Conservation (phyloP, 2,329 filamentous ascomycete species). For the Diaporthe australafricana region DNA sequence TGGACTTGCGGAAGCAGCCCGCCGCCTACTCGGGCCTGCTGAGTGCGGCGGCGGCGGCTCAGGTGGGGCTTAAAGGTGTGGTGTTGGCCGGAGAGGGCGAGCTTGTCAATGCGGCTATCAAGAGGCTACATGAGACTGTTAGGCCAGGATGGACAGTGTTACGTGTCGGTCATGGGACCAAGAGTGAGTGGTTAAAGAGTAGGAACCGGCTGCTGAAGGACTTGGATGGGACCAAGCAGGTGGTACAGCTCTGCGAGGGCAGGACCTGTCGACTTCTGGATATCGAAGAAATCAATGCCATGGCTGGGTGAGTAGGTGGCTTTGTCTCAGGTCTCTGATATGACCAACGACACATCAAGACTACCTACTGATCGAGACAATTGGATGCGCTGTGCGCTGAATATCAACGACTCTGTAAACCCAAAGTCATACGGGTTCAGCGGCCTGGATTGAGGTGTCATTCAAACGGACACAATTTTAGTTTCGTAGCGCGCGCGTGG, state of each 20-base stretch:
- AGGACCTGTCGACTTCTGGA: constrained; percentile 13
- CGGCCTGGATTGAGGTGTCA: too few relatives aligned
- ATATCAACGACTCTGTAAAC: not conserved
- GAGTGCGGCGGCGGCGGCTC: constrained; percentile 10
- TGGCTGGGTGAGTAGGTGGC: not conserved
- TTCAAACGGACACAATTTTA: too few relatives aligned
- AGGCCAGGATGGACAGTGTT: constrained; percentile 23
- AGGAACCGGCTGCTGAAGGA: constrained; percentile 8
- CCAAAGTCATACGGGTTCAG: not conserved
- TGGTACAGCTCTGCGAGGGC: constrained; percentile 26
- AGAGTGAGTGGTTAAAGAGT: constrained; percentile 12
- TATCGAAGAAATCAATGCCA: not conserved
- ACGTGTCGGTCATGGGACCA: not conserved
- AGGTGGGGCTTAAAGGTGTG: not conserved
- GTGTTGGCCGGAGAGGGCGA: constrained; percentile 17
- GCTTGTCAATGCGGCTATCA: constrained; percentile 13
- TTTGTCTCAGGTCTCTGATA: too few relatives aligned
- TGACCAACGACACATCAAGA: not conserved
- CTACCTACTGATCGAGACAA: not conserved
- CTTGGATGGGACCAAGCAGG: constrained; percentile 20
- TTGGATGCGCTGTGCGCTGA: not conserved
- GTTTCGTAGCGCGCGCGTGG: too few relatives aligned
- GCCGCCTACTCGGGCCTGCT: constrained; percentile 26
- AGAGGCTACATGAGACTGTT: not conserved
- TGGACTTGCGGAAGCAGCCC: constrained; percentile 87